A percentile compares a stretch with the other conserved stretches of the same genome.
phyloP scores from a whole-genome alignment of 352 stramenopile species.

The Pythium volutum region DNA sequence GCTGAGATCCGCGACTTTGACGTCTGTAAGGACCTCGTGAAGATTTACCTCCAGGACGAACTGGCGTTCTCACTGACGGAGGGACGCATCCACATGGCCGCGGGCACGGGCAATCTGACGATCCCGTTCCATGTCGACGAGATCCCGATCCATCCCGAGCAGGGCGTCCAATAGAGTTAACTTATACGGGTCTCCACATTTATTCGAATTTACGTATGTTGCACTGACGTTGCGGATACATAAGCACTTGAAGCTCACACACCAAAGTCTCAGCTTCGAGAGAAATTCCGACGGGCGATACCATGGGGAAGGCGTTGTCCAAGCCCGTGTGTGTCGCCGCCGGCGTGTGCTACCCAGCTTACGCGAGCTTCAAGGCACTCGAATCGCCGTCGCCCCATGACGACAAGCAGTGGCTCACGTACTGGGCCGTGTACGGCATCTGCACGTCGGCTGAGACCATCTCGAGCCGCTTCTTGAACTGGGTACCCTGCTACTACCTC shows the following conservation, averaged over 20 bases:
- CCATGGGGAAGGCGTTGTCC: conserved; percentile 53
- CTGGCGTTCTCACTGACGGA: conserved; percentile 67
- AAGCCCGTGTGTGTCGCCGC: conserved; percentile 50
- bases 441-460: conserved; percentile 91
- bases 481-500: conserved; percentile 94
- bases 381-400: conserved; percentile 48
- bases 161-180: background rate
- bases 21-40: conserved; percentile 59
- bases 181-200: background rate
- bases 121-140: conserved; percentile 67
- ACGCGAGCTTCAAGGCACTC: conserved; percentile 76
- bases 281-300: background rate
- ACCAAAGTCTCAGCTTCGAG: conserved; percentile 4
- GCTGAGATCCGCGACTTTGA: conserved; percentile 57
- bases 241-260: conserved; percentile 12
- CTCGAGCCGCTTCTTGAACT: conserved; percentile 41
- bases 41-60: conserved; percentile 59
- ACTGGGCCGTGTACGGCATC: conserved; percentile 95
- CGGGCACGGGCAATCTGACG: conserved; percentile 59
- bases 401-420: conserved; percentile 90
- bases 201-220: background rate
- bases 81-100: conserved; percentile 53
- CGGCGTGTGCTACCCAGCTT: conserved; percentile 60
- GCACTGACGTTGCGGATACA: background rate
- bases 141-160: conserved; percentile 55